Conservation (phyloP, 306 rosid genomes). For the Corylus avellana region DNA sequence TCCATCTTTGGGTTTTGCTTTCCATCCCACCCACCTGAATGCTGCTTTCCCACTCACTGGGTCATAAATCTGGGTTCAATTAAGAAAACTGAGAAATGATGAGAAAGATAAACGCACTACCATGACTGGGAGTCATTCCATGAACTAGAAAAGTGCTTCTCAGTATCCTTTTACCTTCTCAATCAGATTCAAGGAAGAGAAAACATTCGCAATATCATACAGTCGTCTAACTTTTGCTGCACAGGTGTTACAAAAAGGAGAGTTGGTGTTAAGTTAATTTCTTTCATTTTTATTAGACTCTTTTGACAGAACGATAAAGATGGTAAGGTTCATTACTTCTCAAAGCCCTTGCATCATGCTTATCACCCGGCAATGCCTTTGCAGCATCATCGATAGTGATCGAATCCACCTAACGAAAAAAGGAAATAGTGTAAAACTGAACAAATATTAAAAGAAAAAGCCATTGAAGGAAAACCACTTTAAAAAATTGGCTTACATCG, state of each 20-base stretch:
- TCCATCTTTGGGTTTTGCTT: conserved; percentile 22
- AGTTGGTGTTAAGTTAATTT: background rate
- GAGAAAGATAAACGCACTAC: background rate
- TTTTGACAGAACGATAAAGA: conserved; percentile 3
- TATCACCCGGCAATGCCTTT: conserved; percentile 46
- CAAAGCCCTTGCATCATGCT: conserved; percentile 39
- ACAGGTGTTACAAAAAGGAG: background rate
- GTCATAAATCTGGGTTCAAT: conserved; percentile 40
- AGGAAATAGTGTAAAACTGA: background rate
- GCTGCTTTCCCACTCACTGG: conserved; percentile 56
- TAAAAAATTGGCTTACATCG: conserved; percentile 33
- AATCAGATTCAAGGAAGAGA: conserved; percentile 53
- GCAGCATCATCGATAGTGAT: conserved; percentile 63
- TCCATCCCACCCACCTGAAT: conserved; percentile 57
- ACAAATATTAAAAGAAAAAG: background rate
- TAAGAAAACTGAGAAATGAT: background rate
- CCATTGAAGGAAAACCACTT: background rate
- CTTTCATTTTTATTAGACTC: background rate
- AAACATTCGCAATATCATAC: conserved; percentile 59
- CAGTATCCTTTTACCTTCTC: conserved; percentile 47
- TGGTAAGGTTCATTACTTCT: conserved; percentile 38
- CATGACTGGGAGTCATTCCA: background rate
- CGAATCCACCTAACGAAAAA: conserved; percentile 37
- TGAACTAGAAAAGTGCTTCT: conserved; percentile 7
- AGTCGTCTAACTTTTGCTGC: conserved; percentile 66